phyloP scores from a whole-genome alignment of 225 moss, liverwort and hornwort genomes.

The Physcomitrellopsis africana region DNA sequence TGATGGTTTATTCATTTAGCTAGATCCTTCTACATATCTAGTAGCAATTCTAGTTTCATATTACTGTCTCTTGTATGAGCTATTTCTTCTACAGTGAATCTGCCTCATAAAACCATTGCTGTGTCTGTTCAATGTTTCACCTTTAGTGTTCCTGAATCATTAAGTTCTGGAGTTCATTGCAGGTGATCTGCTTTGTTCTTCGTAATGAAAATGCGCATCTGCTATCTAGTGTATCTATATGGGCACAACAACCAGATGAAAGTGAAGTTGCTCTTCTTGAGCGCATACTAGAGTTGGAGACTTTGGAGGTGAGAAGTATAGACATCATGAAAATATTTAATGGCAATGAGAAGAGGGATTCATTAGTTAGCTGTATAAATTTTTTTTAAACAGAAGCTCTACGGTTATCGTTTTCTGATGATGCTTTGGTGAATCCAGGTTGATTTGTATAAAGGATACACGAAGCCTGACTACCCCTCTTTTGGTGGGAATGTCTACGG shows the following conservation, averaged over 20 bases:
- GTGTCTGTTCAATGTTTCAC: not conserved
- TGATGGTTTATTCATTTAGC: not conserved
- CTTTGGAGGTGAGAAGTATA: conserved; percentile 49
- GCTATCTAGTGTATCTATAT: conserved; percentile 56
- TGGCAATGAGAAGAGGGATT: conserved; percentile 12
- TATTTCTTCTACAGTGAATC: not conserved
- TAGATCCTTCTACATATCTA: not conserved
- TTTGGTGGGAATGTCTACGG: conserved; percentile 63
- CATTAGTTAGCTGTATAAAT: conserved; percentile 17
- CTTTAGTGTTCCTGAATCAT: conserved; percentile 1
- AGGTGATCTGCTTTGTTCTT: conserved; percentile 67
- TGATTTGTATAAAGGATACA: conserved; percentile 62
- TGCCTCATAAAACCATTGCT: not conserved
- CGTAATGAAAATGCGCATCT: conserved; percentile 63
- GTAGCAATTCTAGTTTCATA: conserved; percentile 7
- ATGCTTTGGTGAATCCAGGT: conserved; percentile 46
- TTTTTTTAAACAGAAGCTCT: not conserved
- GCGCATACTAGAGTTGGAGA: conserved; percentile 61
- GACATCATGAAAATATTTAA: conserved; percentile 9
- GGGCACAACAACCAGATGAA: conserved; percentile 59
- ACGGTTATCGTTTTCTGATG: conserved; percentile 12
- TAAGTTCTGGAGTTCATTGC: conserved; percentile 20
- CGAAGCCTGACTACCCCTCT: conserved; percentile 52
- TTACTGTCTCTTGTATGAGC: not conserved
- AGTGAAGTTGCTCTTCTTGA: conserved; percentile 53